Percentiles rank a stretch among this genome's conserved stretches.
Conservation (phyloP, 208 protist genomes). For the Trypanosoma mega region DNA sequence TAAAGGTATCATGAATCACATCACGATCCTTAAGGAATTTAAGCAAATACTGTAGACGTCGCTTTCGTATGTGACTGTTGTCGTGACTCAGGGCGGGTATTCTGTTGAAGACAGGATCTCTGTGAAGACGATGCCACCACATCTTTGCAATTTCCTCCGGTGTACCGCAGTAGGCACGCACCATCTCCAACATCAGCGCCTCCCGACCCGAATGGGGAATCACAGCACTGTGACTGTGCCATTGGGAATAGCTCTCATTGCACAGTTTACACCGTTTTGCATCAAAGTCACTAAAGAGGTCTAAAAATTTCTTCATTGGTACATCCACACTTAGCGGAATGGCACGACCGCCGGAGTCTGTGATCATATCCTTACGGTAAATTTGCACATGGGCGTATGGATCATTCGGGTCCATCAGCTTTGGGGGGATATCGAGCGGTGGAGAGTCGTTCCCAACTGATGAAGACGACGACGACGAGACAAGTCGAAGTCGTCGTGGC, state of each 20-base stretch:
- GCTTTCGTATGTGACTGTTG: slow-evolving; percentile 68
- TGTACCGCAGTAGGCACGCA: slow-evolving; percentile 78
- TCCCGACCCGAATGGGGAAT: slow-evolving; percentile 77
- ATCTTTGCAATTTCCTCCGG: slow-evolving; percentile 73
- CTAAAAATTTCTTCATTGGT: slow-evolving; percentile 54
- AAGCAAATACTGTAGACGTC: slow-evolving; percentile 76
- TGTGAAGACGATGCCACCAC: slow-evolving; percentile 71
- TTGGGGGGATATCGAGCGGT: slow-evolving; percentile 13
- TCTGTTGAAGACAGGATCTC: slow-evolving; percentile 43
- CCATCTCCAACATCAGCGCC: slow-evolving; percentile 74
- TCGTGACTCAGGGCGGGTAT: slow-evolving; percentile 71
- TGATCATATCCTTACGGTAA: slow-evolving; percentile 69
- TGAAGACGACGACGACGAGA: slow-evolving; percentile 11
- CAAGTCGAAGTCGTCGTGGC: slow-evolving; percentile 22
- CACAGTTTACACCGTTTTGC: slow-evolving; percentile 82
- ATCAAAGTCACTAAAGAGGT: slow-evolving; percentile 81
- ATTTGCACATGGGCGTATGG: slow-evolving; percentile 43
- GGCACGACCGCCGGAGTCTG: slow-evolving; percentile 18
- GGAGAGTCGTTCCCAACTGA: neutral
- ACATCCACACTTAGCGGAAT: slow-evolving; percentile 65
- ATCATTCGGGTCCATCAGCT: slow-evolving; percentile 25
- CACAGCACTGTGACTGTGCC: slow-evolving; percentile 57
- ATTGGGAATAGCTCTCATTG: slow-evolving; percentile 80
- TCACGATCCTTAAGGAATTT: slow-evolving; percentile 71
- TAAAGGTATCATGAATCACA: slow-evolving; percentile 73